Percentiles rank a stretch among this genome's conserved stretches.
phyloP scores from a whole-genome alignment of 108 stramenopile genomes.

The Nannochloropsis gaditana region DNA sequence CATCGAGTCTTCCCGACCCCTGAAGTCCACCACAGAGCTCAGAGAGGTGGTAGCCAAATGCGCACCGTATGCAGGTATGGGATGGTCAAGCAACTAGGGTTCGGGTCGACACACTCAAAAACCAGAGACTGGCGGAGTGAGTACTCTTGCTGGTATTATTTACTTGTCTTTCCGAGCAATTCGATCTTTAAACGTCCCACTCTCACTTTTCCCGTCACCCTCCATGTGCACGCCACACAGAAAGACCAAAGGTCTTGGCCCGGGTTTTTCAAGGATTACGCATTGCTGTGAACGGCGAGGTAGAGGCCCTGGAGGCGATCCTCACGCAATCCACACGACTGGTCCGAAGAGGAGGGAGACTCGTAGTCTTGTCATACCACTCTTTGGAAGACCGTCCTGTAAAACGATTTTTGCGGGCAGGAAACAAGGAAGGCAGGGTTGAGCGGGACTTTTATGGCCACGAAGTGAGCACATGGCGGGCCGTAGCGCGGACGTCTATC shows the following conservation, averaged over 20 bases:
- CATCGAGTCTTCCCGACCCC: constrained; percentile 37
- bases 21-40: constrained; percentile 35
- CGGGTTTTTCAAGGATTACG: constrained; percentile 43
- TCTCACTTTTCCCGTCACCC: not conserved
- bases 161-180: no score
- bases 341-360: constrained; percentile 32
- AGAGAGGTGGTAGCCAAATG: constrained; percentile 31
- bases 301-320: constrained; percentile 39
- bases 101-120: no score
- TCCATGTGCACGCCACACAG: not conserved
- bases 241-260: constrained; percentile 41
- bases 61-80: constrained; percentile 24
- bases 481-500: constrained; percentile 26
- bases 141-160: no score
- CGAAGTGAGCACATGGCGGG: constrained; percentile 28
- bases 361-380: constrained; percentile 47
- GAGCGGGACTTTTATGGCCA: constrained; percentile 36
- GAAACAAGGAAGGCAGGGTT: not conserved
- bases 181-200: no score
- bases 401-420: not conserved
- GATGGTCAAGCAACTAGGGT: not conserved
- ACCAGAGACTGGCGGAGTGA: no score
- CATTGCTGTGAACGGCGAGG: constrained; percentile 38
- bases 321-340: constrained; percentile 35
- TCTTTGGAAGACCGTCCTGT: constrained; percentile 42